Evolutionary conservation across 352 stramenopile species (phyloP).

Genomic region (Pythium myriotylum): DNA sequence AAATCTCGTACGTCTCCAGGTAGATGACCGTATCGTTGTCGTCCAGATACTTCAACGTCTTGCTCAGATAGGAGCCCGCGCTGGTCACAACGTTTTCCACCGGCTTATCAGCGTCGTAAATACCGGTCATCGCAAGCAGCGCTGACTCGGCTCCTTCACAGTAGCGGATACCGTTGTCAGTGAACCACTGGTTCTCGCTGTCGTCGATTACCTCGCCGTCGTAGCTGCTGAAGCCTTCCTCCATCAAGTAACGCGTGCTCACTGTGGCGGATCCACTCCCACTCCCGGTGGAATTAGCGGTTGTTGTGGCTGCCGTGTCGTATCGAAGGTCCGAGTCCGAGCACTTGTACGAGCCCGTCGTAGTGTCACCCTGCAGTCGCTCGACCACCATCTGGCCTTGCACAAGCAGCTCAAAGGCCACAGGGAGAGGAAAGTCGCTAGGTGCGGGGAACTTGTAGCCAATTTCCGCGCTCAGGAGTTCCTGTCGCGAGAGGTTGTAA

Average conservation of each 20-base stretch:
- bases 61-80: not conserved
- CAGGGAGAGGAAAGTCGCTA: conserved; percentile 16
- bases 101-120: conserved; percentile 5
- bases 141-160: conserved; percentile 41
- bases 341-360: conserved; percentile 40
- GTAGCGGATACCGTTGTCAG: conserved; percentile 36
- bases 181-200: conserved; percentile 30
- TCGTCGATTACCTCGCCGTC: conserved; percentile 12
- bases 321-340: conserved; percentile 36
- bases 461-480: not conserved
- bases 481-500: conserved; percentile 15
- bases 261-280: too few relatives aligned
- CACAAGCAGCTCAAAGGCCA: conserved; percentile 39
- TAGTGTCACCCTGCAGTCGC: conserved; percentile 35
- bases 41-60: conserved; percentile 6
- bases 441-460: not conserved
- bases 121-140: conserved; percentile 37
- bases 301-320: not conserved
- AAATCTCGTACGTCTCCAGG: conserved; percentile 24
- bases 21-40: conserved; percentile 2
- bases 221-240: conserved; percentile 4
- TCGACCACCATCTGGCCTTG: conserved; percentile 49
- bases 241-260: too few relatives aligned
- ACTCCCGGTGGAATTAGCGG: conserved; percentile 2
- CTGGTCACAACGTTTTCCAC: not conserved